Base-by-base conservation (phyloP, 805 yeast species). In the Candida ovalis region DNA sequence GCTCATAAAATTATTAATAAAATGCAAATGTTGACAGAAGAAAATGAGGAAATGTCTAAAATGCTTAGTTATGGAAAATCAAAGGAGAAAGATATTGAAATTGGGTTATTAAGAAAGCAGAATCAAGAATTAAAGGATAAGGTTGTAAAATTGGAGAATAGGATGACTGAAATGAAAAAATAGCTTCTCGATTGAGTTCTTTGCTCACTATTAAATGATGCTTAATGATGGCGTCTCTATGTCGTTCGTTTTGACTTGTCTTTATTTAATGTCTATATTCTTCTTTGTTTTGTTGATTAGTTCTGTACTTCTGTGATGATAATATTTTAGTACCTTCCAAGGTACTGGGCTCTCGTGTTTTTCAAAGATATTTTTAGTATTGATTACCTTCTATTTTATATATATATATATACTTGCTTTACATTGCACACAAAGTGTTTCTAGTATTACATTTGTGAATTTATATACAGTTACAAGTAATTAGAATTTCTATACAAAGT, bases 31-130 rank as follows among this genome's bases (percentile, higher is more conserved):
- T 67, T 88, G 50, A 79, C 79, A 18, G 76, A 75, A 41, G 96
- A 88, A 60, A 88, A 88, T 61, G 82, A 81, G 48, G 81, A 76
- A 52, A 73, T 88, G 67, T 75, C 83, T 51, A 79, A 79, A 56
- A 80, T 86, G 82, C 64, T 87, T 10, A 81, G 90, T 53, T 83
- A 75, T 64, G 88, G 96, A n/a, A 82, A 82, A 61, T 75, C 86
- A 39, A 84, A 84, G 59, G 88, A 87, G 58, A 70, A 81, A 51
- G 78, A 82, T 49, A 77, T 87, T 38, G 88, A 85, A 63, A 62
- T 86, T 38, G 88, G 86, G 18, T 61, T 87, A 42, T 64, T 84
- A 42, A 76, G 76, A 49, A 64, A 67, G 39, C 80, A 81, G 55
- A 75, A 77, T 55, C 66, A 64, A 35, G 80, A 78, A 47, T 63